Base-by-base conservation (phyloP, 202 grass and related monocot species). In the Cymbopogon flexuosus region DNA sequence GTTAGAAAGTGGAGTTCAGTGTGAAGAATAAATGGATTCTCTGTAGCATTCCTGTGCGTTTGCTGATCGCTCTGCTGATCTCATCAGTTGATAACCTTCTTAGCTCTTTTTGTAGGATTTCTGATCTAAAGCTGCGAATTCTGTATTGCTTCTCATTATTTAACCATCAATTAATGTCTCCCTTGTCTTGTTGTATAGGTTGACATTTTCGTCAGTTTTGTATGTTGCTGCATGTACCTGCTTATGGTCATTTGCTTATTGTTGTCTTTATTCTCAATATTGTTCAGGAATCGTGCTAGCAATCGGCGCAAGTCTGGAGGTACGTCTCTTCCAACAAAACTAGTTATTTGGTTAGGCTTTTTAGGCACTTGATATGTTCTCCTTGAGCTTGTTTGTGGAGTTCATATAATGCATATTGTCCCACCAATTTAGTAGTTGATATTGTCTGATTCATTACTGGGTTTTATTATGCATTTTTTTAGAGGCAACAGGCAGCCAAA, bases 261-360 rank as follows among this genome's bases (percentile, higher is more conserved):
- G 21, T 2, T 62, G 15, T 86, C 11, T 85, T 84, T 85, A 68
- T 14, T 84, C 74, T 68, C 57, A 77, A 73, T 57, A 31, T 86
- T 56, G 34, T 78, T 43, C 73, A 89, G 87, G 87, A 89, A 86
- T 79, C 83, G 87, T 31, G 60, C 73, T 43, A 86, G 63, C 74
- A 86, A 45, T 62, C 79, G 87, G 62, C 83, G 79, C 23, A 89
- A 89, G 62, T 67, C 87, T 75, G 87, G 87, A 89, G 87, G 83
- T 89, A 83, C 35, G 62, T 86, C 31, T 54, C 9, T 75, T 58
- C 61, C 3, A 64, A 79, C 62, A 18, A 67, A 82, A 41, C 52
- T 65, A 69, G 10, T 36, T 76, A 52, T 70, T 43, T 36, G 27
- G 51, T 57, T 46, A 39, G 22, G 6, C 11, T 43, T 68, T 51